phyloP scores from a whole-genome alignment of 2,329 filamentous ascomycete species.

The Blastomyces parvus region DNA sequence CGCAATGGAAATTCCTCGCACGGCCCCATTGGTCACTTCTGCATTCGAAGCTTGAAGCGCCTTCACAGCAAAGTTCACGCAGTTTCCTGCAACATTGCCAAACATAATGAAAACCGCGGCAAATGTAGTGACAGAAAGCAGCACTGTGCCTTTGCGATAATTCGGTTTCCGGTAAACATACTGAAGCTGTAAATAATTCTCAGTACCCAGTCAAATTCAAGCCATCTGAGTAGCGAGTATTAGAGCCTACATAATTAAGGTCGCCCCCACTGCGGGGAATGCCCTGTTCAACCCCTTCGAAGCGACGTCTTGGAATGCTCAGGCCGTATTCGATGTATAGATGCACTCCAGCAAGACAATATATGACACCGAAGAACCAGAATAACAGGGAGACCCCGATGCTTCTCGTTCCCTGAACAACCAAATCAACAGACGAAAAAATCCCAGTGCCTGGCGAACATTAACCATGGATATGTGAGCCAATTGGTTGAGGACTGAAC shows the following conservation, averaged over 20 bases:
- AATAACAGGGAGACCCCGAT: conserved; percentile 16
- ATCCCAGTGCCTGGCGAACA: conserved; percentile 15
- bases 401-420: conserved; percentile 14
- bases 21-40: conserved; percentile 24
- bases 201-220: background rate
- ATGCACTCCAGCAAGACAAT: conserved; percentile 14
- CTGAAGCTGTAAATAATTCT: conserved; percentile 15
- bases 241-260: conserved; percentile 15
- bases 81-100: conserved; percentile 26
- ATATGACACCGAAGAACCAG: conserved; percentile 16
- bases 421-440: conserved; percentile 13
- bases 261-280: conserved; percentile 17
- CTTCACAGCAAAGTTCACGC: conserved; percentile 39
- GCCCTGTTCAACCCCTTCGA: conserved; percentile 6
- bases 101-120: conserved; percentile 21
- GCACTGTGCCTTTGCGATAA: conserved; percentile 6
- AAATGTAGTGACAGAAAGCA: conserved; percentile 16
- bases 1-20: conserved; percentile 42
- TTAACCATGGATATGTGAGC: background rate
- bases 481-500: background rate
- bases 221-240: background rate
- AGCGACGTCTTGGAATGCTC: conserved; percentile 12
- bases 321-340: conserved; percentile 17
- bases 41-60: conserved; percentile 29
- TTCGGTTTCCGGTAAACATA: conserved; percentile 16